Base-by-base conservation (phyloP, 768 basidiomycete genomes). In the Tubosaeta brunneosetosa region DNA sequence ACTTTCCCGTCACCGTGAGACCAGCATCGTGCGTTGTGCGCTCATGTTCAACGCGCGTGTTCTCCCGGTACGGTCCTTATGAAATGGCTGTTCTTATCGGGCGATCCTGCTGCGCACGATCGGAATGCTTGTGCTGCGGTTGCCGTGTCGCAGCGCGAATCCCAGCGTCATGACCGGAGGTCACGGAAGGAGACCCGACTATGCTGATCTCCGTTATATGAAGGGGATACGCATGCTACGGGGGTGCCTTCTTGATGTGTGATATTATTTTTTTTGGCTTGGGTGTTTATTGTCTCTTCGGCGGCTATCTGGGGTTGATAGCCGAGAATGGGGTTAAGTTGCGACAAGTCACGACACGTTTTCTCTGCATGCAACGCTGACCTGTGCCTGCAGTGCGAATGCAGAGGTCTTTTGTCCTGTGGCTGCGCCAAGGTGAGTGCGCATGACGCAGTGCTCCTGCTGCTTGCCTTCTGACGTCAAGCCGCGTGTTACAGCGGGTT, bases 371-470 rank as follows among this genome's bases (percentile, higher is more conserved):
- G 56, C 38, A 52, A 57, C 13, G 53, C 59, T 66, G 38, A 66
- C 47, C 32, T 44, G 43, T 50, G 31, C 33, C 32, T 56, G 50
- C 73, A 90, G 88, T 67, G 74, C 79, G 1, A 73, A 78, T 14
- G 91, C 91, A 16, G 92, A 95, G 67, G 94, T 97, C 25, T 95
- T 94, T 70, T 75, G 83, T 55, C 91, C 94, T 45, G 73, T 91
- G 53, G 78, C 86, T 33, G 88, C 89, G n/a, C 92, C 93, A 19
- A 91, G 88, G 89, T 88, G 59, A 61, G 81, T 66, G 47, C 6
- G 6, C 29, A 63, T 66, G 62, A 68, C 65, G 66, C 63, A 57
- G 22, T 17, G 44, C 31, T 41, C 38, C 47, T 17, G 46, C 19
- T 43, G 45, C 33, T 40, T 44, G 49, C 51, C 59, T 34, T 55